Evolutionary conservation across 495 filamentous ascomycete genomes (phyloP).

Genomic region (Bombardia bombarda): DNA sequence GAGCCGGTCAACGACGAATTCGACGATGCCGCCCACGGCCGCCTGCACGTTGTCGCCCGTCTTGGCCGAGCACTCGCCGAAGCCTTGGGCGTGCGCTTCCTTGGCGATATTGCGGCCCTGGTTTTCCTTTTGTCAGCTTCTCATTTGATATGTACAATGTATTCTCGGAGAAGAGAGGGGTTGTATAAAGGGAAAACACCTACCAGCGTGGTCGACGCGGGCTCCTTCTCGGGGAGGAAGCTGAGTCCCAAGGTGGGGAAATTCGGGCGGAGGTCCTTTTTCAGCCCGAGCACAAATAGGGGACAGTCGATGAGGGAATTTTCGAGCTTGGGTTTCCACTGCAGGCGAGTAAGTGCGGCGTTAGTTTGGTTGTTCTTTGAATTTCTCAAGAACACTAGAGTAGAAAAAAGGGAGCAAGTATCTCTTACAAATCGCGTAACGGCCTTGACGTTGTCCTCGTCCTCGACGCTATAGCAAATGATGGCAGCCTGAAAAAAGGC

Average conservation of each 20-base stretch:
- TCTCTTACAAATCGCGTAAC: slow-evolving; percentile 10
- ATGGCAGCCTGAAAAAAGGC: slow-evolving; percentile 23
- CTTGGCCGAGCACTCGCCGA: slow-evolving; percentile 17
- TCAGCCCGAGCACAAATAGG: slow-evolving; percentile 19
- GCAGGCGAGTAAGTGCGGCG: not conserved
- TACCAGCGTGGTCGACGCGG: not conserved
- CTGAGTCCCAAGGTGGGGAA: slow-evolving; percentile 6
- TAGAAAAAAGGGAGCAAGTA: not conserved
- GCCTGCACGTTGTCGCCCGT: slow-evolving; percentile 11
- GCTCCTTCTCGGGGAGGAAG: slow-evolving; percentile 9
- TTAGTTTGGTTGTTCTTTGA: not conserved
- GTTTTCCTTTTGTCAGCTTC: not conserved
- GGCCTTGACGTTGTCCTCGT: slow-evolving; percentile 6
- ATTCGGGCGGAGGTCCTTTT: slow-evolving; percentile 12
- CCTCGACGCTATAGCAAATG: slow-evolving; percentile 21
- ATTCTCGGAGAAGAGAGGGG: too few species aligned
- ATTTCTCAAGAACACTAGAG: not conserved
- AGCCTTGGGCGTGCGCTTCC: slow-evolving; percentile 4
- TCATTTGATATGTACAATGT: not conserved
- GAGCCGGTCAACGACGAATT: slow-evolving; percentile 1
- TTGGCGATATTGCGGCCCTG: slow-evolving; percentile 3
- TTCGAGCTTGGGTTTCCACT: slow-evolving; percentile 23
- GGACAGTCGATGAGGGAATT: slow-evolving; percentile 13
- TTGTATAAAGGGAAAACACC: too few species aligned
- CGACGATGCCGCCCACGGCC: slow-evolving; percentile 6